Evolutionary conservation across 1,139 yeast species (phyloP).

Genomic region (Saccharomycopsis phalli): DNA sequence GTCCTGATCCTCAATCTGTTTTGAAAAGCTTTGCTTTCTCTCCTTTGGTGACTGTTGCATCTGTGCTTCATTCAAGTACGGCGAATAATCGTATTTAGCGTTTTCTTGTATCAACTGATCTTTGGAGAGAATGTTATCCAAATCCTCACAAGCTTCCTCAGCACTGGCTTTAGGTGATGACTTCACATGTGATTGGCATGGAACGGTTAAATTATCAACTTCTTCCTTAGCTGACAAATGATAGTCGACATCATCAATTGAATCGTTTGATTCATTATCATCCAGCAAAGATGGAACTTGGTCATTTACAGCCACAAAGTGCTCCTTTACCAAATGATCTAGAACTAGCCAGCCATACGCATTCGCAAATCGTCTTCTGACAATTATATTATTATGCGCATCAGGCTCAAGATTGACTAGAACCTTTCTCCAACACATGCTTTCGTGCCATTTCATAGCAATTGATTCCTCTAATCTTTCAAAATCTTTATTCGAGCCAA

Average conservation of each 20-base stretch:
- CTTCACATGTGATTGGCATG: slow-evolving; percentile 6
- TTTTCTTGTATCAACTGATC: slow-evolving; percentile 11
- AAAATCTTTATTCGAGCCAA: slow-evolving; percentile 22
- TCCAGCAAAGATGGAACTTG: not conserved
- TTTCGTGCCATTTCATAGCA: slow-evolving; percentile 82
- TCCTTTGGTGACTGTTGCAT: slow-evolving; percentile 1
- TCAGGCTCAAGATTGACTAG: slow-evolving; percentile 81
- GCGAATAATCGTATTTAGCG: slow-evolving; percentile 4
- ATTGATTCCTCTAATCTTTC: slow-evolving; percentile 65
- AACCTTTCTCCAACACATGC: slow-evolving; percentile 88
- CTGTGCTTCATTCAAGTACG: too few species aligned
- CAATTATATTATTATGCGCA: slow-evolving; percentile 91
- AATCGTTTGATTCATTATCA: not conserved
- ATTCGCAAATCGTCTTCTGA: slow-evolving; percentile 80
- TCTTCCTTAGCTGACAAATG: not conserved
- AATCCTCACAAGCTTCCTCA: not conserved
- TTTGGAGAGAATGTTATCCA: slow-evolving; percentile 9
- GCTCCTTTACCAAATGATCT: slow-evolving; percentile 65
- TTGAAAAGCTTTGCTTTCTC: not conserved
- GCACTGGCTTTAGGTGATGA: slow-evolving; percentile 6
- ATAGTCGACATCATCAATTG: slow-evolving; percentile 1
- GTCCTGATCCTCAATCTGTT: slow-evolving; percentile 4
- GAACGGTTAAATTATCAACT: slow-evolving; percentile 3
- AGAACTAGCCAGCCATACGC: slow-evolving; percentile 96
- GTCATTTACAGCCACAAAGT: slow-evolving; percentile 33